Conservation (phyloP, 1,139 yeast genomes). For the Blastobotrys ciferrii region DNA sequence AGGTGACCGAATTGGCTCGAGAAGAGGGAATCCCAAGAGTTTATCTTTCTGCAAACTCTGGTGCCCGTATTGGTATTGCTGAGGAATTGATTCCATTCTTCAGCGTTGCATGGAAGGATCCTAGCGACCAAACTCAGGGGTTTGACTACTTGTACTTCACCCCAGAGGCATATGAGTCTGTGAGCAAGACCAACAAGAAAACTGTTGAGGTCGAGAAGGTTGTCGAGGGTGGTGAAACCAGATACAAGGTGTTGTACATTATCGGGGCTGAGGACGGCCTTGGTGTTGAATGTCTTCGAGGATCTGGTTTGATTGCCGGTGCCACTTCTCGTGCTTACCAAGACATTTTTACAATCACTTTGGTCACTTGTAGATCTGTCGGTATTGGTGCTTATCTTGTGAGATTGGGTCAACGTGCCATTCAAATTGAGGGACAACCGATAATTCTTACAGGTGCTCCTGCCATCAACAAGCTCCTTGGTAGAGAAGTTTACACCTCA, state of each 20-base stretch:
- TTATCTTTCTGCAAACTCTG: slow-evolving; percentile 95
- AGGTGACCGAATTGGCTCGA: slow-evolving; percentile 90
- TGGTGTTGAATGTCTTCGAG: slow-evolving; percentile 97
- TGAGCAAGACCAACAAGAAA: slow-evolving; percentile 56
- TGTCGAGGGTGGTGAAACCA: slow-evolving; percentile 81
- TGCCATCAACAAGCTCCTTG: slow-evolving; percentile 92
- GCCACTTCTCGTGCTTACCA: slow-evolving; percentile 96
- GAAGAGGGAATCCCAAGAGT: slow-evolving; percentile 90
- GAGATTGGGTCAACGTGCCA: slow-evolving; percentile 97
- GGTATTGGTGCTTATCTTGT: slow-evolving; percentile 99
- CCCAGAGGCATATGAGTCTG: slow-evolving; percentile 59
- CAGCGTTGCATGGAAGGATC: slow-evolving; percentile 91
- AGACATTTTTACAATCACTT: slow-evolving; percentile 92
- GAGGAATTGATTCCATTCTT: slow-evolving; percentile 88
- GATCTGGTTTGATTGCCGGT: slow-evolving; percentile 98
- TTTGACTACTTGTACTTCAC: slow-evolving; percentile 84
- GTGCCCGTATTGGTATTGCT: slow-evolving; percentile 98
- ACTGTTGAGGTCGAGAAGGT: slow-evolving; percentile 73
- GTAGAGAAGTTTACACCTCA: slow-evolving; percentile 95
- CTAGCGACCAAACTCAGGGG: slow-evolving; percentile 73
- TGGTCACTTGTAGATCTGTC: slow-evolving; percentile 97
- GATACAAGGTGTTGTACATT: slow-evolving; percentile 77
- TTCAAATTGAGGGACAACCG: slow-evolving; percentile 98
- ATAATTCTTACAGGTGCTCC: slow-evolving; percentile 98
- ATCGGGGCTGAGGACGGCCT: slow-evolving; percentile 94